Percentiles rank a stretch among this genome's conserved stretches.
Conservation (phyloP, 805 yeast genomes). For the Komagataella phaffii region DNA sequence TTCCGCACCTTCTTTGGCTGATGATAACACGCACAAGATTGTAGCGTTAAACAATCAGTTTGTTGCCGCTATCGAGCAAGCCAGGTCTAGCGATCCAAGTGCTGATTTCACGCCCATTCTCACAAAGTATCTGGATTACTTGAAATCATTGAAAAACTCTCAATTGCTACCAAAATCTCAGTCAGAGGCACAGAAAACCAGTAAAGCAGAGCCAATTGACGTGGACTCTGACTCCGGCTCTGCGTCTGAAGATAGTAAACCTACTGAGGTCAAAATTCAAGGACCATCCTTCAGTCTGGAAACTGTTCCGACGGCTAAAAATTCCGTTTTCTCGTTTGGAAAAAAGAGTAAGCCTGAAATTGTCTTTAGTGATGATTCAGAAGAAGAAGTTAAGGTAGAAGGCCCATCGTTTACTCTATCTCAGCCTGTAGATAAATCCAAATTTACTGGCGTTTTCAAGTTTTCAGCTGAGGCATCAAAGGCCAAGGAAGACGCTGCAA, state of each 20-base stretch:
- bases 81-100: slow-evolving; percentile 28
- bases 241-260: slow-evolving; percentile 21
- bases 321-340: slow-evolving; percentile 37
- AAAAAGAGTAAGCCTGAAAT: slow-evolving; percentile 17
- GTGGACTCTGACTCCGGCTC: slow-evolving; percentile 23
- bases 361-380: slow-evolving; percentile 32
- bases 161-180: background rate
- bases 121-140: slow-evolving; percentile 44
- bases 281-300: slow-evolving; percentile 54
- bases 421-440: slow-evolving; percentile 20
- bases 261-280: slow-evolving; percentile 37
- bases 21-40: slow-evolving; percentile 30
- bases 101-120: slow-evolving; percentile 43
- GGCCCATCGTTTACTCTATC: slow-evolving; percentile 54
- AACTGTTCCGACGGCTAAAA: slow-evolving; percentile 31
- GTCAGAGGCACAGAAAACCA: background rate
- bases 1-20: slow-evolving; percentile 1
- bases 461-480: slow-evolving; percentile 8
- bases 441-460: slow-evolving; percentile 14
- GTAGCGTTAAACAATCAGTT: slow-evolving; percentile 58
- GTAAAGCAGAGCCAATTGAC: slow-evolving; percentile 3
- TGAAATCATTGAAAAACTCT: slow-evolving; percentile 21
- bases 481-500: slow-evolving; percentile 3
- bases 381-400: slow-evolving; percentile 51
- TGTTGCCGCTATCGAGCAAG: slow-evolving; percentile 28